Evolutionary conservation across 1,284 basidiomycete species (phyloP).

Genomic region (Tylopilus sp.): DNA sequence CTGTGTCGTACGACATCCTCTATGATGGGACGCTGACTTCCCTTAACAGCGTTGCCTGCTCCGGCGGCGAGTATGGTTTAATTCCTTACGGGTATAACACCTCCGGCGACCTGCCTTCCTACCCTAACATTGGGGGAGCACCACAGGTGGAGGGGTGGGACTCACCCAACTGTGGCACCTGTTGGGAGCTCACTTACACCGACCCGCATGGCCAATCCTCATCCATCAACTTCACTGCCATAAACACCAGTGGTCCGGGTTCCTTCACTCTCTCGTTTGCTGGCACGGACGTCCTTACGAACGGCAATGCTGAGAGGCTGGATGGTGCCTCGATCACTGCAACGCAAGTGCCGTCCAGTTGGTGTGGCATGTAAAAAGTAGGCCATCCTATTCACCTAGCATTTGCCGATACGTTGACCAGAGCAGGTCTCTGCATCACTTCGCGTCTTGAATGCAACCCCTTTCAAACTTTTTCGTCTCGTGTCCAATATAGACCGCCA

Average conservation of each 20-base stretch:
- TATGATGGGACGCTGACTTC: constrained; percentile 38
- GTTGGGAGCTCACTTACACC: constrained; percentile 35
- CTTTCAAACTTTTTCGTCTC: too few relatives aligned
- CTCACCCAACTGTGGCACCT: constrained; percentile 23
- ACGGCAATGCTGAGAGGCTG: not conserved
- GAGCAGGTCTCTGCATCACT: not conserved
- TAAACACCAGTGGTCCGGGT: constrained; percentile 13
- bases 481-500: too few relatives aligned
- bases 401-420: not conserved
- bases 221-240: constrained; percentile 28
- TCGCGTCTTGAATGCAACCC: too few relatives aligned
- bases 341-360: not conserved
- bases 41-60: constrained; percentile 44
- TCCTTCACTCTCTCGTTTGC: not conserved
- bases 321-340: not conserved
- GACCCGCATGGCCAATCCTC: not conserved
- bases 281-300: not conserved
- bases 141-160: constrained; percentile 30
- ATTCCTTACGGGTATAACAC: constrained; percentile 39
- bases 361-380: not conserved
- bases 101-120: constrained; percentile 44
- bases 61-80: constrained; percentile 40
- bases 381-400: not conserved
- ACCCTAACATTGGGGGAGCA: constrained; percentile 48
- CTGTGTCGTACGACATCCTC: constrained; percentile 11